Conservation (phyloP, 1,284 basidiomycete species). For the Laetiporus sulphureus region DNA sequence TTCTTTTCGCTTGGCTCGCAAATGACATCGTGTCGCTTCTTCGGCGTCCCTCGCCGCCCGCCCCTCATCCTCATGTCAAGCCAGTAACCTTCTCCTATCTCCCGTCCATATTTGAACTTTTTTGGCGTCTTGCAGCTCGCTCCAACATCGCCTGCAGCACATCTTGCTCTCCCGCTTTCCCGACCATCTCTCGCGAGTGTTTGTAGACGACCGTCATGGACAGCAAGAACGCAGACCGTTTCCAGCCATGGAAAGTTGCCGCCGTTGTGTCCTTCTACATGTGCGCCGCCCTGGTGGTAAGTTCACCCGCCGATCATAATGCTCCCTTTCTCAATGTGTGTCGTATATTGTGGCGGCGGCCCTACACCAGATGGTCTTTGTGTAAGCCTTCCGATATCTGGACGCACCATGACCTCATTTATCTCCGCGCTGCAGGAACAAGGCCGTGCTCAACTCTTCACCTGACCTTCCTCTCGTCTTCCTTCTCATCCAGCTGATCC, state of each 20-base stretch:
- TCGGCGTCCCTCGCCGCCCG: too few species aligned
- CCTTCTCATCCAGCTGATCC: slow-evolving; percentile 59
- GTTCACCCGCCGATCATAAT: slow-evolving; percentile 19
- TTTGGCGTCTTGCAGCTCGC: too few species aligned
- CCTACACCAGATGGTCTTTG: slow-evolving; percentile 71
- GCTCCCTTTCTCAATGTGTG: slow-evolving; percentile 3
- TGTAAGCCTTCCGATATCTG: slow-evolving; percentile 33
- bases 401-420: background rate
- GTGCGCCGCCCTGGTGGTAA: slow-evolving; percentile 62
- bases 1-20: too few species aligned
- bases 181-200: too few species aligned
- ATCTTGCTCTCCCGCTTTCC: too few species aligned
- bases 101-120: too few species aligned
- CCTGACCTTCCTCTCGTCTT: slow-evolving; percentile 66
- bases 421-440: slow-evolving; percentile 41
- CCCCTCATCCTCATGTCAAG: too few species aligned
- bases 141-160: too few species aligned
- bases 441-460: slow-evolving; percentile 63
- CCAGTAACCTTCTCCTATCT: too few species aligned
- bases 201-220: too few species aligned
- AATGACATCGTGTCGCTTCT: too few species aligned
- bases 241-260: slow-evolving; percentile 44
- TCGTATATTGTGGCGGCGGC: background rate
- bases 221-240: slow-evolving; percentile 16
- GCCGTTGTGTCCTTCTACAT: slow-evolving; percentile 76